Conservation (phyloP, 495 filamentous ascomycete species). For the Cetradonia linearis region DNA sequence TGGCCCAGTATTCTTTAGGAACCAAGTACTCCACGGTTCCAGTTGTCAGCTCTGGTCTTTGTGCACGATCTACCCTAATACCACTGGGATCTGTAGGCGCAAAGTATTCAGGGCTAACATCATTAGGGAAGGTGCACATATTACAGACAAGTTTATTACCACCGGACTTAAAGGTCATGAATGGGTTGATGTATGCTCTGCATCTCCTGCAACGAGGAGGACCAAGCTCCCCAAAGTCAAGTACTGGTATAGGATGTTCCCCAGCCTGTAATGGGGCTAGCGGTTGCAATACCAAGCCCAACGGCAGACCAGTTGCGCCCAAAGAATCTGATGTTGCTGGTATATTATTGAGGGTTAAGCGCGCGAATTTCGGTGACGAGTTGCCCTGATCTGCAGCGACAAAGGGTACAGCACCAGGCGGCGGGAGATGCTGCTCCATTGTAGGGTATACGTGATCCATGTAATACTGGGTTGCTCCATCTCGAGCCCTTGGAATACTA, state of each 20-base stretch:
- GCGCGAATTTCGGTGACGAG: conserved; percentile 86
- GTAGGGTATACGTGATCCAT: conserved; percentile 82
- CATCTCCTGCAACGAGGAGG: conserved; percentile 91
- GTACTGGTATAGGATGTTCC: conserved; percentile 77
- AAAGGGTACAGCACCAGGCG: conserved; percentile 81
- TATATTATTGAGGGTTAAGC: conserved; percentile 85
- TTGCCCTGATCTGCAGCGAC: conserved; percentile 93
- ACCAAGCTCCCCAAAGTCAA: conserved; percentile 89
- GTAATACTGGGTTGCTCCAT: conserved; percentile 72
- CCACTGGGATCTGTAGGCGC: conserved; percentile 81
- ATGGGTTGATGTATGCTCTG: conserved; percentile 95
- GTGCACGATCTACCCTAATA: conserved; percentile 74
- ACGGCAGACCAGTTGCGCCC: conserved; percentile 63
- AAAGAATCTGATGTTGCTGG: conserved; percentile 75
- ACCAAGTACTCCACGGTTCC: conserved; percentile 95
- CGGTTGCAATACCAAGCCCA: conserved; percentile 84
- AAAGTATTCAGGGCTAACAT: conserved; percentile 87
- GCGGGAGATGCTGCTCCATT: conserved; percentile 82
- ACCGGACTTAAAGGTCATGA: conserved; percentile 91
- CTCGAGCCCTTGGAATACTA: conserved; percentile 78
- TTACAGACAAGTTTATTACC: conserved; percentile 98
- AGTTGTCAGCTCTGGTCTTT: conserved; percentile 78
- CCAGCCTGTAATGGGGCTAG: conserved; percentile 74
- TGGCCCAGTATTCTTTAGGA: conserved; percentile 97
- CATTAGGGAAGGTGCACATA: conserved; percentile 95